phyloP scores from a whole-genome alignment of 352 stramenopile genomes.

The Globisporangium solare region DNA sequence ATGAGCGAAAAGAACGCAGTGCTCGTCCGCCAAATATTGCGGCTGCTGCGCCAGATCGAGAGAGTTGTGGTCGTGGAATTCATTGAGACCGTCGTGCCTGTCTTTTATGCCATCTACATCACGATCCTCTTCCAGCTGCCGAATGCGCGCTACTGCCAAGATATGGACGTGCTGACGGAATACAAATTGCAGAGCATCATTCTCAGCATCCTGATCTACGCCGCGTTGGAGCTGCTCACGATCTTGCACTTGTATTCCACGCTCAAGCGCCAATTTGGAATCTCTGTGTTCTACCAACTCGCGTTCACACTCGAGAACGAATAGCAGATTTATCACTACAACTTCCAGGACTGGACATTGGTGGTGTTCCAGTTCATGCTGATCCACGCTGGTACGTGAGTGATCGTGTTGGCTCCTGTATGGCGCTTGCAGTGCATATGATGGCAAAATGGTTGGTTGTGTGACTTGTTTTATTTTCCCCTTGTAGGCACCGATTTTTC shows the following conservation, averaged over 20 bases:
- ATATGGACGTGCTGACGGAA: neutral
- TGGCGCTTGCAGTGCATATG: too few species aligned
- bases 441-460: too few species aligned
- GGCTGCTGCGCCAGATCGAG: too few species aligned
- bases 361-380: neutral
- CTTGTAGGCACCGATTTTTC: slow-evolving; percentile 5
- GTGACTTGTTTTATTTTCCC: too few species aligned
- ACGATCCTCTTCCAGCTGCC: neutral
- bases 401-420: too few species aligned
- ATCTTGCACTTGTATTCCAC: neutral
- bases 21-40: too few species aligned
- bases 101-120: slow-evolving; percentile 6
- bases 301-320: neutral
- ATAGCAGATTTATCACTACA: neutral
- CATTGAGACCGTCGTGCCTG: neutral
- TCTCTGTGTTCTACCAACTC: neutral
- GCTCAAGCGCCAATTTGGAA: neutral
- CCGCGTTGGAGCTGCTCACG: neutral
- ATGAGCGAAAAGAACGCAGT: too few species aligned
- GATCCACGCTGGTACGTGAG: neutral
- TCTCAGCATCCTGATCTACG: slow-evolving; percentile 4
- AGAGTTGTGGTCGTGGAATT: neutral
- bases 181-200: neutral
- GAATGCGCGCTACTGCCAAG: slow-evolving; percentile 5
- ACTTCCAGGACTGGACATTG: neutral